Percentiles rank a stretch among this genome's conserved stretches.
Conservation (phyloP, 495 filamentous ascomycete species). For the Penicillium diatomitis region DNA sequence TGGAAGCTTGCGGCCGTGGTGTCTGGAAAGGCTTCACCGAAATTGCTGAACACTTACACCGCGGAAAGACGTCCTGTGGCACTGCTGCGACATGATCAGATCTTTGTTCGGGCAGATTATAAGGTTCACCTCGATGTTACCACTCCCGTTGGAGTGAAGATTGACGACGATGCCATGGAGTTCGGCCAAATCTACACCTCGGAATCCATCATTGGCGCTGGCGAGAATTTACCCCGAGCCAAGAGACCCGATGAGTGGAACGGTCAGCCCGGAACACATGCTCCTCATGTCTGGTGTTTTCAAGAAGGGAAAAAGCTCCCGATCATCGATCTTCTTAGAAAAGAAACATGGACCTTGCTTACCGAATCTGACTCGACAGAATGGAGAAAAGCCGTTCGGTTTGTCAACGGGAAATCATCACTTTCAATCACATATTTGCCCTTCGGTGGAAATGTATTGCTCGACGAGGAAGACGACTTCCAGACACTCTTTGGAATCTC, state of each 20-base stretch:
- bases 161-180: conserved; percentile 21
- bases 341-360: conserved; percentile 11
- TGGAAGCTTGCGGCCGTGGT: conserved; percentile 42
- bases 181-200: conserved; percentile 17
- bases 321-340: conserved; percentile 10
- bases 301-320: conserved; percentile 9
- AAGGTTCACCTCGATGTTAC: conserved; percentile 11
- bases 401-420: background rate
- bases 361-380: background rate
- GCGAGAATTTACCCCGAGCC: conserved; percentile 7
- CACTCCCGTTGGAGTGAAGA: conserved; percentile 5
- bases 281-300: conserved; percentile 16
- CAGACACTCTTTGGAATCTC: conserved; percentile 8
- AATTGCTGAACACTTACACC: conserved; percentile 41
- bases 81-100: conserved; percentile 20
- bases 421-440: conserved; percentile 3
- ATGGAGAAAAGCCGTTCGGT: conserved; percentile 6
- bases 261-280: conserved; percentile 21
- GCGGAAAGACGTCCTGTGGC: conserved; percentile 42
- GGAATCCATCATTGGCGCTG: conserved; percentile 7
- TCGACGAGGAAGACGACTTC: conserved; percentile 4
- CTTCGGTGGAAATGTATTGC: conserved; percentile 6
- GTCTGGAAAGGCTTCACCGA: conserved; percentile 24
- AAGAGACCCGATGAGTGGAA: conserved; percentile 20
- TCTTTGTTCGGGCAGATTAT: conserved; percentile 20